Conservation (phyloP, 169 alveolate species). For the Besnoitia besnoiti region DNA sequence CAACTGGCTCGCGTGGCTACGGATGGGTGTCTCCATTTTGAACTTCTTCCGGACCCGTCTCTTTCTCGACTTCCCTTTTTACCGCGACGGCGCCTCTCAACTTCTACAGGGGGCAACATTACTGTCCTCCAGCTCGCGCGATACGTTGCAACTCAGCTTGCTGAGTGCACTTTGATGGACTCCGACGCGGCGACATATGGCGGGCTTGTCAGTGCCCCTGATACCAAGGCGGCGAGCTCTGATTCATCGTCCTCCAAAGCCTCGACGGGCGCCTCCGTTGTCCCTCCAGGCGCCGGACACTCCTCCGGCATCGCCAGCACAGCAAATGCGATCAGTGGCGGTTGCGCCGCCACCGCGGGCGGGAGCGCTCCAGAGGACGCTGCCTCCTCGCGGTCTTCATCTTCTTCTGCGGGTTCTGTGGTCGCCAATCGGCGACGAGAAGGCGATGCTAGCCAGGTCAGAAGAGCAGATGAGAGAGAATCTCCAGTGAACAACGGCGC, state of each 20-base stretch:
- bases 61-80: slow-evolving; percentile 46
- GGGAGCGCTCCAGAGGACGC: neutral
- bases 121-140: slow-evolving; percentile 49
- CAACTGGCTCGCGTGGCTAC: neutral
- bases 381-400: neutral
- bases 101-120: neutral
- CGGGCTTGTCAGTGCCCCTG: too few relatives aligned
- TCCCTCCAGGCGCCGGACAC: too few relatives aligned
- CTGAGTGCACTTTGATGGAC: neutral
- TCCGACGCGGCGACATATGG: too few relatives aligned
- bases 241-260: neutral
- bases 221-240: neutral
- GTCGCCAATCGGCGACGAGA: neutral
- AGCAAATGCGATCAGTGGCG: too few relatives aligned
- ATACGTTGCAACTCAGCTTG: slow-evolving; percentile 25
- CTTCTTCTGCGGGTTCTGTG: neutral
- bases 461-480: neutral
- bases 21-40: slow-evolving; percentile 49
- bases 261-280: too few relatives aligned
- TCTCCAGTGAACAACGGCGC: neutral
- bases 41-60: slow-evolving; percentile 59
- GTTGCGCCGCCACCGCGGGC: too few relatives aligned
- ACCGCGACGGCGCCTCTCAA: slow-evolving; percentile 12
- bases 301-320: too few relatives aligned
- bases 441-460: neutral